Conservation (phyloP, 345 rosid species). For the Eucalyptus erythrocorys region DNA sequence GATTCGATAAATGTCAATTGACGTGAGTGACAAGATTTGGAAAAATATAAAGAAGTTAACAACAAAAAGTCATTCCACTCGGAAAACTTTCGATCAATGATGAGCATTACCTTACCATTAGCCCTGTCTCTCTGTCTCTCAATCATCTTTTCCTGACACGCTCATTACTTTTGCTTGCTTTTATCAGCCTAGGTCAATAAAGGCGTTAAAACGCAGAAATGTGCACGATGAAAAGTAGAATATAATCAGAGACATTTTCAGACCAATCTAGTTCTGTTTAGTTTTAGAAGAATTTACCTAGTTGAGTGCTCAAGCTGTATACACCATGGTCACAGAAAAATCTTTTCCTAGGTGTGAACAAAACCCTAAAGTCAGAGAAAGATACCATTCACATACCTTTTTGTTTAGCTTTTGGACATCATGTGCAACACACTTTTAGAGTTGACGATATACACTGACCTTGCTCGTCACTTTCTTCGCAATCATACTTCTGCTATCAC, state of each 20-base stretch:
- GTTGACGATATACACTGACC: not conserved
- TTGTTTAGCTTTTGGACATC: too few relatives aligned
- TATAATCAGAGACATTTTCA: not conserved
- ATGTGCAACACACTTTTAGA: too few relatives aligned
- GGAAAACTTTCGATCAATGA: not conserved
- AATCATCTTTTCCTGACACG: not conserved
- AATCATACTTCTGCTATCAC: not conserved
- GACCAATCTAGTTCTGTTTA: not conserved
- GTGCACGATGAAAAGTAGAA: not conserved
- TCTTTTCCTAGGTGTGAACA: not conserved
- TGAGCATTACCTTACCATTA: not conserved
- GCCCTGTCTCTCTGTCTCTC: not conserved
- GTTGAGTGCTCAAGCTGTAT: not conserved
- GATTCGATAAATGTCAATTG: not conserved
- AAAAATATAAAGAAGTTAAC: not conserved
- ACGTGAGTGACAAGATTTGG: not conserved
- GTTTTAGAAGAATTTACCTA: not conserved
- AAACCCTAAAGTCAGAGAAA: not conserved
- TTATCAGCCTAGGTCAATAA: not conserved
- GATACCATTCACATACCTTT: not conserved
- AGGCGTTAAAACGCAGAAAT: not conserved
- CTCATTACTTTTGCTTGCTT: not conserved
- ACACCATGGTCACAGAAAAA: not conserved
- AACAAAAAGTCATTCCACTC: not conserved
- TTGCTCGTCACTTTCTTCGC: not conserved